Evolutionary conservation across 345 rosid species (phyloP), one percentile per base, ranked within the genome.

Genomic region (Balakata baccata): DNA sequence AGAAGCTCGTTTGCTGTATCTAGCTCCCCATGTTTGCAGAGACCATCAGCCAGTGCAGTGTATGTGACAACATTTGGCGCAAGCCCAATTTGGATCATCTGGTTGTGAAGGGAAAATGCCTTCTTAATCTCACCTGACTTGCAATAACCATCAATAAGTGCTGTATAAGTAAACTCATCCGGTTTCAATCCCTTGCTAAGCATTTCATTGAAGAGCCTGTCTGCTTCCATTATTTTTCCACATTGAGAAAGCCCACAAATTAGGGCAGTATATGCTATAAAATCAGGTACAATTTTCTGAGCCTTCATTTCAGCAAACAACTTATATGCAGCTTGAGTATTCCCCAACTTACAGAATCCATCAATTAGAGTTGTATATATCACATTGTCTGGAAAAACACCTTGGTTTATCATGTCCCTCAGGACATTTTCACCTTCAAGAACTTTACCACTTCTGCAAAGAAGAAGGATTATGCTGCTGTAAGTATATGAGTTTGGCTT

Each of bases 1-100:
- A 94, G 92, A 83, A 94, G 96, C 60, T 92, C 98, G 22, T 90
- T 92, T 16, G 98, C 97, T 34, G 96, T 85, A 37, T 89, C 89
- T 61, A 94, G 53, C 73, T 94, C 96, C 70, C 98, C 92, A 46
- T 65, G 66, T 81, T 89, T 92, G 83, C 98, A 92, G 43, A 94
- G 90, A 68, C 97, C 98, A 75, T 92, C 98, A 17, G 87, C 86
- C 73, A 94, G 81, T 47, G 92, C 86, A 23, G 97, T 89, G 77
- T 94, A 92, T 6, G 98, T 92, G 78, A 94, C 89, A 69, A 90
- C 86, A 84, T 87, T 90, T 49, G 98, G 98, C 39, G 82, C 78
- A 43, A 87, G 82, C 64, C 96, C 88, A 41, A 64, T 63, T 74
- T 86, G 86, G 74, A 90, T 85, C 97, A 94, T 94, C 80, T 86